Evolutionary conservation across 306 rosid genomes (phyloP).

Genomic region (Rosa multiflora): DNA sequence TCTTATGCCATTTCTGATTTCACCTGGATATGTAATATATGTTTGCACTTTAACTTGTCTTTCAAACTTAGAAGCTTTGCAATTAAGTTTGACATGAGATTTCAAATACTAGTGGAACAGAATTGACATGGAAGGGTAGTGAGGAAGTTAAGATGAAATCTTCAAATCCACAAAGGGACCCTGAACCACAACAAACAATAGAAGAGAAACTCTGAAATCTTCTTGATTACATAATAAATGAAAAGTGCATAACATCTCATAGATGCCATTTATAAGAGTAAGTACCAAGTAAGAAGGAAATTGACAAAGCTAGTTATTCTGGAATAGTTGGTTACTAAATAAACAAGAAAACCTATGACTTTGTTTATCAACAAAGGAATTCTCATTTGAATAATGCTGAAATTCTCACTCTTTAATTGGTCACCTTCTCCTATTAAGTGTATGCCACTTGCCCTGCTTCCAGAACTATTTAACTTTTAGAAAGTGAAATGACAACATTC

Average conservation of each 20-base stretch:
- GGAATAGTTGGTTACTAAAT: background rate
- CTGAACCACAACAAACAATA: background rate
- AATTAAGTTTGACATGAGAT: background rate
- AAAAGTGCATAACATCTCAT: background rate
- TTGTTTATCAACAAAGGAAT: background rate
- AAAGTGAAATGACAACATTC: conserved; percentile 1
- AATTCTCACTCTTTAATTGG: background rate
- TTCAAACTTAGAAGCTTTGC: background rate
- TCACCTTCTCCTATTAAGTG: background rate
- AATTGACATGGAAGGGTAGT: background rate
- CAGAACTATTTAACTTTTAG: background rate
- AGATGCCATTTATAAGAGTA: background rate
- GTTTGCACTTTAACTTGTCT: background rate
- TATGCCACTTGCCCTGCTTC: background rate
- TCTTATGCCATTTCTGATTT: background rate
- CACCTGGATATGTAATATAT: background rate
- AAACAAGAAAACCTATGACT: background rate
- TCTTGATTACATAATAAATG: background rate
- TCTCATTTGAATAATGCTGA: background rate
- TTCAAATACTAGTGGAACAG: background rate
- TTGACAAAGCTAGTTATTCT: background rate
- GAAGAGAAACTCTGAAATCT: background rate
- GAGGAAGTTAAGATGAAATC: background rate
- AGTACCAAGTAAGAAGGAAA: background rate
- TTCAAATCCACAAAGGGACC: background rate